Conservation (phyloP, 345 rosid species). For the Triadica sebifera region DNA sequence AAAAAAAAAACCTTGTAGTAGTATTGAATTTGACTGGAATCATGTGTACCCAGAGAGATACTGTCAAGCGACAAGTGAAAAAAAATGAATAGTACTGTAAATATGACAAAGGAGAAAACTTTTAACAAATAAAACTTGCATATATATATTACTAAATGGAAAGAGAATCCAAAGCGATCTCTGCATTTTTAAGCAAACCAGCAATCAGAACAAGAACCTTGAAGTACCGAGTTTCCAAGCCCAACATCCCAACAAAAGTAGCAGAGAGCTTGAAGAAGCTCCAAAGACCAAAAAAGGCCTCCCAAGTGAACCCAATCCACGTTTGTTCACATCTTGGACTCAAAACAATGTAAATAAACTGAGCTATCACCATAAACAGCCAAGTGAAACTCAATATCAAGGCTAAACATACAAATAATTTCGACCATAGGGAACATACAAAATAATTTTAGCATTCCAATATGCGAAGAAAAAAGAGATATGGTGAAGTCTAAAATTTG, state of each 20-base stretch:
- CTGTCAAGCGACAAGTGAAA: constrained; percentile 20
- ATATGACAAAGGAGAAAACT: not conserved
- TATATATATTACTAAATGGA: no score
- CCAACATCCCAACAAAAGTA: constrained; percentile 29
- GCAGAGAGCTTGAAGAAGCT: constrained; percentile 25
- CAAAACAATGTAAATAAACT: constrained; percentile 14
- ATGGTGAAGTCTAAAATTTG: no score
- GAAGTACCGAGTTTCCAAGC: constrained; percentile 30
- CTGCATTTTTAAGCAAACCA: no score
- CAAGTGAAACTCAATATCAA: constrained; percentile 24
- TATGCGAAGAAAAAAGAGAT: no score
- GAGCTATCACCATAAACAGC: constrained; percentile 26
- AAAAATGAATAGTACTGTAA: no score
- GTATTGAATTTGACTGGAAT: constrained; percentile 28
- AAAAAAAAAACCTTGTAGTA: constrained; percentile 24
- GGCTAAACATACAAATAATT: no score
- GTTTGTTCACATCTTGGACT: constrained; percentile 15
- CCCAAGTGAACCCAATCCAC: constrained; percentile 22
- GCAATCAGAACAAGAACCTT: constrained; percentile 28
- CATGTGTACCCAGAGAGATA: constrained; percentile 27
- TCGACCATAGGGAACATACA: no score
- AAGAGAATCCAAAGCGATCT: no score
- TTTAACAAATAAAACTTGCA: no score
- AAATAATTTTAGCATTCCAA: no score
- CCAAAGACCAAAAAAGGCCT: constrained; percentile 23